Evolutionary conservation across 768 basidiomycete genomes (phyloP).

Genomic region (Phlebiopsis flavidoalba): DNA sequence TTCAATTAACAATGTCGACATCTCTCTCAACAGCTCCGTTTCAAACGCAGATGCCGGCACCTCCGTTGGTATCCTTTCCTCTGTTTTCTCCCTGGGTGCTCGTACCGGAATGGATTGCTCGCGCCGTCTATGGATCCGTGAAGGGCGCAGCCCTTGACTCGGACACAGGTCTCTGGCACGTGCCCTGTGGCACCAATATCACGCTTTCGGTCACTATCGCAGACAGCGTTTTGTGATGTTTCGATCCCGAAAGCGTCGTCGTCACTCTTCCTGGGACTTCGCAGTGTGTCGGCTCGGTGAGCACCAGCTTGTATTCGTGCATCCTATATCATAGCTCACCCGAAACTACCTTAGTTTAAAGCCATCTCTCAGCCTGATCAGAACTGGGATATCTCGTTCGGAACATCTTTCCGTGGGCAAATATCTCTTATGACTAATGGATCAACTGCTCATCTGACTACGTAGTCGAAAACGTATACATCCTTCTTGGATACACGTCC

Average conservation of each 20-base stretch:
- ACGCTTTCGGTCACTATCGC: not conserved
- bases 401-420: slow-evolving; percentile 8
- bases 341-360: not conserved
- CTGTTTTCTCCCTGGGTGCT: not conserved
- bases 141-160: not conserved
- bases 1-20: not conserved
- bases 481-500: slow-evolving; percentile 4
- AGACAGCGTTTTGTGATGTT: not conserved
- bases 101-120: not conserved
- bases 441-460: not conserved
- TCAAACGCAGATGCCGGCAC: not conserved
- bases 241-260: slow-evolving; percentile 3
- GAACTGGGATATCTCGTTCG: slow-evolving; percentile 6
- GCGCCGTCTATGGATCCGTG: slow-evolving; percentile 1
- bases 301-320: not conserved
- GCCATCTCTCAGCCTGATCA: not conserved
- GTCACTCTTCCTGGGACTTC: not conserved
- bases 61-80: not conserved
- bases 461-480: slow-evolving; percentile 8
- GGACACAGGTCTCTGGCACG: not conserved
- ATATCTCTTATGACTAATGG: not conserved
- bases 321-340: not conserved
- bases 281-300: slow-evolving; percentile 10
- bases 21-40: not conserved
- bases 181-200: slow-evolving; percentile 9